Evolutionary conservation across 176 grass and related monocot genomes (phyloP), one percentile per base, ranked within the genome.

Genomic region (Aechmea fasciata): DNA sequence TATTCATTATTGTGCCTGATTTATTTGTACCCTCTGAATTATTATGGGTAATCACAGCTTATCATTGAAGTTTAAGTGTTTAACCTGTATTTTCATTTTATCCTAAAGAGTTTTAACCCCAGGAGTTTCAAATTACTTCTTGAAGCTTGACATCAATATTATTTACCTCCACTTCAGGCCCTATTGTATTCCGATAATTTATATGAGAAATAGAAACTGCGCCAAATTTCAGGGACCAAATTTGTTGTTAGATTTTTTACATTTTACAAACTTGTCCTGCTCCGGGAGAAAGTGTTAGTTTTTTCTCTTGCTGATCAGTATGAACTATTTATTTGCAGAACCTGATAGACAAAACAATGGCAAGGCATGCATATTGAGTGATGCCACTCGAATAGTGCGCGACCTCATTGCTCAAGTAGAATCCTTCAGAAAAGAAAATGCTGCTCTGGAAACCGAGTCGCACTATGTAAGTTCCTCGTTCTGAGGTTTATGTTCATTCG

Each of bases 281-380:
- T 61, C 20, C 2, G 7, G 55, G 15, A 18, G 15, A 61, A 61
- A 61, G 10, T 61, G 55, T 15, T 19, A 59, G 19, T 4, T 5
- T 61, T 61, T 61, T 57, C 14, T 57, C 15, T 61, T 59, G 54
- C 14, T 59, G 54, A 59, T 14, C 15, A 19, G 15, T 41, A 41
- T 41, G 19, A 59, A 8, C 54, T 57, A 13, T 57, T 15, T 61
- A 61, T 4, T 71, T 88, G 33, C 87, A 96, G 91, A 96, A 63
- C 80, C 74, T 28, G 87, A 91, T 55, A 81, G 85, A 74, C 87
- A 88, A 83, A 91, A 76, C 65, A 96, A 83, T 17, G 84, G 87
- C 26, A 96, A 96, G 65, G 91, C 84, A 3, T 85, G 76, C 50
- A 85, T 96, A 85, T 55, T 96, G 6, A 75, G 76, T 11, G 91